Percentiles rank a stretch among this genome's conserved stretches.
phyloP scores from a whole-genome alignment of 148 eudicot species.

The Chenopodium berlandieri region DNA sequence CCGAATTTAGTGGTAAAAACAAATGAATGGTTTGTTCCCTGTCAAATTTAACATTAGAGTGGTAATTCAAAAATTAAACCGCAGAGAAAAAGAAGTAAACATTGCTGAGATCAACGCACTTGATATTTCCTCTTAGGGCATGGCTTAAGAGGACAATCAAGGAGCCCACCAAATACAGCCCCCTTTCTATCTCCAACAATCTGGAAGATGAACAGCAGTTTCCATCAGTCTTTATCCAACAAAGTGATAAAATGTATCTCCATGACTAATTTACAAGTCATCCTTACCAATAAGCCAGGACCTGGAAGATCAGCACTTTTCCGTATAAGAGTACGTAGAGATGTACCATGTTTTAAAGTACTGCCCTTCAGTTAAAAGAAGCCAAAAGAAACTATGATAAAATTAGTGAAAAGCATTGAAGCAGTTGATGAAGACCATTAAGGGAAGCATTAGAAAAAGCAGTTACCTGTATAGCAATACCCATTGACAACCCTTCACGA shows the following conservation, averaged over 20 bases:
- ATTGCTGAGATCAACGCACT: conserved; percentile 43
- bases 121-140: conserved; percentile 88
- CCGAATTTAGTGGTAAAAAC: conserved; percentile 89
- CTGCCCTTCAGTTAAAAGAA: conserved; percentile 94
- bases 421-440: neutral
- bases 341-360: conserved; percentile 91
- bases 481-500: conserved; percentile 98
- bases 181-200: conserved; percentile 89
- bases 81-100: neutral
- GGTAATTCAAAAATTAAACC: neutral
- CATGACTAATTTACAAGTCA: neutral
- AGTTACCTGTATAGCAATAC: conserved; percentile 80
- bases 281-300: conserved; percentile 84
- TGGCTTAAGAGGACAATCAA: conserved; percentile 78
- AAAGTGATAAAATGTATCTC: conserved; percentile 3
- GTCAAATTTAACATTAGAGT: conserved; percentile 24
- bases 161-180: conserved; percentile 88
- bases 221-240: neutral
- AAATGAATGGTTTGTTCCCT: conserved; percentile 92
- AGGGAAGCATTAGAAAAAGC: conserved; percentile 12
- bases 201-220: conserved; percentile 35
- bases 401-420: conserved; percentile 18
- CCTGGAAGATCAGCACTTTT: conserved; percentile 76
- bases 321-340: conserved; percentile 85
- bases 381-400: conserved; percentile 22